A percentile compares a stretch with the other conserved stretches of the same genome.
Evolutionary conservation across 441 rosid species (phyloP).

Genomic region (Melastoma candidum): DNA sequence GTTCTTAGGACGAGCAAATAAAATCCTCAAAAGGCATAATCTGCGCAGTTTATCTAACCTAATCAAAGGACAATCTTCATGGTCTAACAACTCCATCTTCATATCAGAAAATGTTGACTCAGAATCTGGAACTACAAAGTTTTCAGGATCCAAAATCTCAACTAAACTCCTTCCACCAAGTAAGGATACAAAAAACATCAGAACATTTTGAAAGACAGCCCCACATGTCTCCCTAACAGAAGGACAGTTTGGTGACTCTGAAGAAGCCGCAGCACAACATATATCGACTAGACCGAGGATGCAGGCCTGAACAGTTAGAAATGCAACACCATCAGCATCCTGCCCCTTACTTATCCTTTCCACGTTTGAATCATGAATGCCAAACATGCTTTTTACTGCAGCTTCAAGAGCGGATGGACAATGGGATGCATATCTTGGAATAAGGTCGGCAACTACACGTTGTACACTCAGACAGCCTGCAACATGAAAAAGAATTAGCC

Average conservation of each 20-base stretch:
- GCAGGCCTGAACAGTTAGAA: constrained; percentile 76
- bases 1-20: constrained; percentile 57
- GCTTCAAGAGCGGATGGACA: constrained; percentile 79
- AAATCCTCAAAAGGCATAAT: constrained; percentile 46
- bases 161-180: constrained; percentile 41
- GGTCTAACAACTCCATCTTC: constrained; percentile 49
- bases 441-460: constrained; percentile 73
- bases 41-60: constrained; percentile 54
- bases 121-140: constrained; percentile 43
- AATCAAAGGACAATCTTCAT: constrained; percentile 35
- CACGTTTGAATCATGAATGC: constrained; percentile 52
- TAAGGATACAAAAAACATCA: constrained; percentile 54
- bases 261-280: constrained; percentile 47
- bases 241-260: constrained; percentile 37
- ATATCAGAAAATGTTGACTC: constrained; percentile 41
- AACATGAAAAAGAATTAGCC: constrained; percentile 17
- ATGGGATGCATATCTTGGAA: constrained; percentile 75
- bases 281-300: constrained; percentile 76
- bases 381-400: constrained; percentile 53
- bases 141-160: constrained; percentile 49
- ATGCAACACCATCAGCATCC: constrained; percentile 64
- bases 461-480: constrained; percentile 88
- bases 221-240: constrained; percentile 34
- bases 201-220: constrained; percentile 56
- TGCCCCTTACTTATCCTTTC: constrained; percentile 42